Evolutionary conservation across 2,329 filamentous ascomycete species (phyloP), one percentile per base, ranked within the genome.

Genomic region (Sclerotinia trifoliorum): DNA sequence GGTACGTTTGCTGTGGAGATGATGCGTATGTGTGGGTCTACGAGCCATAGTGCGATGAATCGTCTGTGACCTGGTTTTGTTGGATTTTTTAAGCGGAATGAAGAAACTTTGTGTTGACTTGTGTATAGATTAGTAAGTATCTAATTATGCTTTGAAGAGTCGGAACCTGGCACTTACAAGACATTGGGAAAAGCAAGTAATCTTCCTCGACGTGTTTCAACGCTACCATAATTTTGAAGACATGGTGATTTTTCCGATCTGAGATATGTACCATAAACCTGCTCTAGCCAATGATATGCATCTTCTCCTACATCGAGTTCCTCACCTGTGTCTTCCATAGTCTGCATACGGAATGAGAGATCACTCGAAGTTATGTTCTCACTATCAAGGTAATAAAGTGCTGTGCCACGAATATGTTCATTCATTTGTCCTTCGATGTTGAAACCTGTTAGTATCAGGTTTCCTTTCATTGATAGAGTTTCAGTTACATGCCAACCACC

Each of bases 41-140:
- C 82, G 2, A 90, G 80, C 74, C 84, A 89, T 51, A 89, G 78
- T 0, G 83, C 83, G 0, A 89, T 77, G 66, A 88, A 83, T 71
- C 84, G 83, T 19, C 84, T 79, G 73, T 88, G 83, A 2, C 86
- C 86, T 0, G 84, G 81, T 67, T 81, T 82, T 0, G 81, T 82
- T 0, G 73, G 73, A 70, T 90, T 86, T 1, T 71, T 73, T 0
- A 89, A 80, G 5, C 74, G 70, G 74, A 89, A 89, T 0, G 82
- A 78, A 6, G 79, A 73, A 0, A 86, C 83, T 21, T 79, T 77
- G 72, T 88, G 84, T 71, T 88, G 85, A 17, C 51, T 65, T 56
- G 15, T 24, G 24, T 17, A 24, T 26, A 2, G 10, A 19, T 58
- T 11, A 58, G 35, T 11, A 11, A 24, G 32, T 5, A 7, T 35